These are phyloP conservation scores for Albugo candida DNA, from an alignment of 352 stramenopile species.

Conservation along the genomic window DNA sequence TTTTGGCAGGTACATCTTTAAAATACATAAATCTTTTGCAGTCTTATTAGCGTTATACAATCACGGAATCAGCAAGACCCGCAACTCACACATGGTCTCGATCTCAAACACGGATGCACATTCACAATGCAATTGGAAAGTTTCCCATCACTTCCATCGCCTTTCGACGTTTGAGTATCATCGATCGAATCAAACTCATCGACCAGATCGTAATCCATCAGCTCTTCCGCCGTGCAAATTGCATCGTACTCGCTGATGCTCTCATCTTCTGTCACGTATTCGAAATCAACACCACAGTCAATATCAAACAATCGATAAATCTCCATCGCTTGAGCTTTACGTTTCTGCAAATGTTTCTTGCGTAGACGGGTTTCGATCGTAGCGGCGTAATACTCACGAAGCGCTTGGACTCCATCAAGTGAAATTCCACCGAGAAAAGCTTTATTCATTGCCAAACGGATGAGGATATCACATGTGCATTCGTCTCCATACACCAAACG, in stretches of 20 bases:
- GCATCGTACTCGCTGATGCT: not conserved
- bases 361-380: constrained; percentile 35
- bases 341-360: not conserved
- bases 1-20: too few species aligned
- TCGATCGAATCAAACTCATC: not conserved
- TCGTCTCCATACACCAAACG: constrained; percentile 51
- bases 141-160: too few species aligned
- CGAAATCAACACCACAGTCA: too few species aligned
- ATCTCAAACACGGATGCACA: too few species aligned
- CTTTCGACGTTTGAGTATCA: too few species aligned
- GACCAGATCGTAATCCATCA: constrained; percentile 1
- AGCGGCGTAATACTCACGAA: constrained; percentile 36
- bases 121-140: too few species aligned
- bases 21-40: too few species aligned
- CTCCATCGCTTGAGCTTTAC: not conserved
- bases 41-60: too few species aligned
- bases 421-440: constrained; percentile 55
- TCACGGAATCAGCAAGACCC: too few species aligned
- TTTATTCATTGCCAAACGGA: constrained; percentile 64
- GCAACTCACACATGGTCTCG: too few species aligned
- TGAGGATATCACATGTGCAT: constrained; percentile 62
- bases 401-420: constrained; percentile 51
- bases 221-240: not conserved
- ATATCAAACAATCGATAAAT: not conserved
- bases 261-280: too few species aligned